A percentile compares a stretch with the other conserved stretches of the same genome.
These are phyloP conservation scores for Cladosporium sp. DNA, from an alignment of 2,329 filamentous ascomycete species.

Conservation along the genomic window DNA sequence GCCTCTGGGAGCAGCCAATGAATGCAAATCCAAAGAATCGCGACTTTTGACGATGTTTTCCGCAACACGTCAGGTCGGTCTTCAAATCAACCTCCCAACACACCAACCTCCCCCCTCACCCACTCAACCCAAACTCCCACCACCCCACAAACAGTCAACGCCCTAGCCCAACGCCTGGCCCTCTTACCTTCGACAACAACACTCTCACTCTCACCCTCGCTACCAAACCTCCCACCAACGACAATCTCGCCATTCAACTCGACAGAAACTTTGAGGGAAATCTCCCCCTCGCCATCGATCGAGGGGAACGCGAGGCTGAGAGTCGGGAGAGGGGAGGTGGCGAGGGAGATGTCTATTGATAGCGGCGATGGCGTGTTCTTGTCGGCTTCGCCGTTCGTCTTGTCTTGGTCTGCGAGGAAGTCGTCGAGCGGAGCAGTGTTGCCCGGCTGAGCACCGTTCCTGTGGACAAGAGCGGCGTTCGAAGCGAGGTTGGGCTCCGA, in stretches of 20 bases:
- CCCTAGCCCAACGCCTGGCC: slow-evolving; percentile 37
- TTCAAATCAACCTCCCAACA: not conserved
- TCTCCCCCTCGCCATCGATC: slow-evolving; percentile 53
- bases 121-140: slow-evolving; percentile 52
- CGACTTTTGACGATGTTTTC: no score
- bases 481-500: no score
- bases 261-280: slow-evolving; percentile 31
- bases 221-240: slow-evolving; percentile 10
- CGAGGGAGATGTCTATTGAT: slow-evolving; percentile 31
- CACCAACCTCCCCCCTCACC: slow-evolving; percentile 27
- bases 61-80: no score
- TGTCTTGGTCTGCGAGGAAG: not conserved
- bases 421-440: no score
- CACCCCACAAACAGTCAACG: slow-evolving; percentile 46
- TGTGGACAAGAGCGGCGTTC: no score
- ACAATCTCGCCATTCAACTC: slow-evolving; percentile 15
- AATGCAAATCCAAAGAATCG: no score
- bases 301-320: slow-evolving; percentile 32
- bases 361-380: not conserved
- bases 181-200: slow-evolving; percentile 23
- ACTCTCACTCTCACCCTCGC: slow-evolving; percentile 28
- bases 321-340: slow-evolving; percentile 30
- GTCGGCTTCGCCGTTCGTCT: not conserved
- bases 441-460: no score
- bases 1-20: no score